Conservation (phyloP, 2,329 filamentous ascomycete genomes). For the Pezicula carpinea region DNA sequence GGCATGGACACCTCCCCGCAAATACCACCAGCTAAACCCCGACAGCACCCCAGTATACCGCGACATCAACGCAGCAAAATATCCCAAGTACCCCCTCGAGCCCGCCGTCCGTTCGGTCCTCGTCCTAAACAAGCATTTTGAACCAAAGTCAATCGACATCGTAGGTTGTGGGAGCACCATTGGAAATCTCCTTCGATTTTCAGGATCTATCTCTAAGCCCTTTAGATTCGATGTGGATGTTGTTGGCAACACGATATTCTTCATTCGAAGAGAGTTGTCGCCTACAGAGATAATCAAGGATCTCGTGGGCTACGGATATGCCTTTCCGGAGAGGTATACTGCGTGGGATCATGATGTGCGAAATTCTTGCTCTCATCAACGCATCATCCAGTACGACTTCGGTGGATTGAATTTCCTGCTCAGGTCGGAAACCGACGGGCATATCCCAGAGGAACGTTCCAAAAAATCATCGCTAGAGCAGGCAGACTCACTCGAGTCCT, state of each 20-base stretch:
- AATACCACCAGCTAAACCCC: constrained; percentile 30
- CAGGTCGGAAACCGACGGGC: constrained; percentile 54
- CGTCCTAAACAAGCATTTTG: constrained; percentile 29
- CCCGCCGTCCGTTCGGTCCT: constrained; percentile 28
- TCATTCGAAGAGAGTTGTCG: constrained; percentile 55
- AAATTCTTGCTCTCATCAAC: constrained; percentile 54
- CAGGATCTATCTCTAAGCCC: constrained; percentile 35
- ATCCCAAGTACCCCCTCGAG: constrained; percentile 27
- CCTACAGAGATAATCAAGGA: constrained; percentile 48
- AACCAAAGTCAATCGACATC: constrained; percentile 40
- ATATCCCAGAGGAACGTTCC: constrained; percentile 25
- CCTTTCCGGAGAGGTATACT: constrained; percentile 61
- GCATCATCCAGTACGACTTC: constrained; percentile 53
- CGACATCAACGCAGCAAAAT: constrained; percentile 37
- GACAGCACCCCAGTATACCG: constrained; percentile 41
- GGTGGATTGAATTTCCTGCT: constrained; percentile 45
- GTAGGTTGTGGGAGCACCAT: constrained; percentile 55
- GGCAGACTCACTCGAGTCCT: too few species aligned
- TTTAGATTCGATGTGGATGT: constrained; percentile 55
- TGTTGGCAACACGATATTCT: constrained; percentile 52
- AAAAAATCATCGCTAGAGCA: too few species aligned
- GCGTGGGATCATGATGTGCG: constrained; percentile 50
- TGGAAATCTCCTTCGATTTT: constrained; percentile 54
- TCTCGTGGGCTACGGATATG: constrained; percentile 56
- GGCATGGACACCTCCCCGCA: constrained; percentile 40